Evolutionary conservation across 148 eudicot genomes (phyloP), one percentile per base, ranked within the genome.

Genomic region (Gaultheria prostrata): DNA sequence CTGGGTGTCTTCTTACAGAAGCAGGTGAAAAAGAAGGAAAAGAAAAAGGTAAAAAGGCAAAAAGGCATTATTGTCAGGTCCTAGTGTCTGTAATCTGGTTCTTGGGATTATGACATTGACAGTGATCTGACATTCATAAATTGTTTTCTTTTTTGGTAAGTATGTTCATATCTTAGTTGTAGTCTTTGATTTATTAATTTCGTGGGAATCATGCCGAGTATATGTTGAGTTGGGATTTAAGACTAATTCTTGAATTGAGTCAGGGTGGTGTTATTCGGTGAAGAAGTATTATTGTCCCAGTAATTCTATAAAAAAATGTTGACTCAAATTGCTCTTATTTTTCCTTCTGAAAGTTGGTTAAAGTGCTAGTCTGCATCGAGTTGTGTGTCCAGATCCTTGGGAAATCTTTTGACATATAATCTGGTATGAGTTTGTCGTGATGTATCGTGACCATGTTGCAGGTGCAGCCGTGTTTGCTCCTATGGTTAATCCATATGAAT

Each of bases 381-480:
- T 43, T 80, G 5, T 63, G 30, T 59, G 46, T 61, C 32, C 24
- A 80, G n/a, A 80, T 61, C 51, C 72, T 24, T 39, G 14, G 26
- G 15, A 43, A 46, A 15, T 65, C 56, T 65, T 28, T 21, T 65
- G 49, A 63, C 43, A 8, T 80, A 59, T 80, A 17, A 46, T 65
- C 78, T 75, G 53, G 32, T n/a, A 46, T 45, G 14, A n/a, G 28
- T 77, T 77, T 77, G 6, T 70, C 71, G 14, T 84, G 53, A 71
- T 82, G 73, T 59, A 51, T 82, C 59, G 10, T 80, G 32, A 63
- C 57, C 33, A 45, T 45, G 56, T 65, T 81, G 24, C 90, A 94
- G 99, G 99, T 85, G 99, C 93, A 4, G 92, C 89, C 28, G 88
- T 96, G 93, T 71, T 96, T 86, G 91, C 95, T 84, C 99, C 99